Evolutionary conservation across 495 filamentous ascomycete species (phyloP).

Genomic region (Daldinia decipiens): DNA sequence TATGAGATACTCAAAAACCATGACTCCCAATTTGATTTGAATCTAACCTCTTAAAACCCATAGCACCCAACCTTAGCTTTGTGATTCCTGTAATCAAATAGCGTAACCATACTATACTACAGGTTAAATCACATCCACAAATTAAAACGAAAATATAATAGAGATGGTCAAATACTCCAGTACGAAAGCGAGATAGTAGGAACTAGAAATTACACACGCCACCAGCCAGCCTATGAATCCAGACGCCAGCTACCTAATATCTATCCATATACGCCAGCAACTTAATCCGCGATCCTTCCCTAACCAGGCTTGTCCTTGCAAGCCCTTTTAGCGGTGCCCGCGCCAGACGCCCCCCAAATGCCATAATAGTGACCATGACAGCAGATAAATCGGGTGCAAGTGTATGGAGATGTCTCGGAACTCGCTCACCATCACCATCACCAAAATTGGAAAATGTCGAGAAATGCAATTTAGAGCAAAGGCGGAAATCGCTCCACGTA

Average conservation of each 20-base stretch:
- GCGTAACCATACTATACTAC: background rate
- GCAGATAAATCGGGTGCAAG: background rate
- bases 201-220: background rate
- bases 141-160: background rate
- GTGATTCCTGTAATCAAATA: background rate
- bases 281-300: background rate
- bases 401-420: background rate
- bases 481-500: background rate
- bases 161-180: too few species aligned
- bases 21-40: too few species aligned
- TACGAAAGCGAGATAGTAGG: background rate
- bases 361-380: constrained; percentile 8
- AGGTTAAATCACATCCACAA: background rate
- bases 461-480: background rate
- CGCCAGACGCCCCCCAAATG: constrained; percentile 24
- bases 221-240: constrained; percentile 3
- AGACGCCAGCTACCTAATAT: constrained; percentile 4
- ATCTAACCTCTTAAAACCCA: background rate
- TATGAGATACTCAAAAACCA: background rate
- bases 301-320: constrained; percentile 38
- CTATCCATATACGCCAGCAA: constrained; percentile 10
- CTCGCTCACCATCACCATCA: too few species aligned
- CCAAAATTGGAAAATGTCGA: background rate
- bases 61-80: background rate
- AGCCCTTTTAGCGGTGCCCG: constrained; percentile 17